Base-by-base conservation (phyloP, 352 stramenopile species). In the Phytophthora citricola region DNA sequence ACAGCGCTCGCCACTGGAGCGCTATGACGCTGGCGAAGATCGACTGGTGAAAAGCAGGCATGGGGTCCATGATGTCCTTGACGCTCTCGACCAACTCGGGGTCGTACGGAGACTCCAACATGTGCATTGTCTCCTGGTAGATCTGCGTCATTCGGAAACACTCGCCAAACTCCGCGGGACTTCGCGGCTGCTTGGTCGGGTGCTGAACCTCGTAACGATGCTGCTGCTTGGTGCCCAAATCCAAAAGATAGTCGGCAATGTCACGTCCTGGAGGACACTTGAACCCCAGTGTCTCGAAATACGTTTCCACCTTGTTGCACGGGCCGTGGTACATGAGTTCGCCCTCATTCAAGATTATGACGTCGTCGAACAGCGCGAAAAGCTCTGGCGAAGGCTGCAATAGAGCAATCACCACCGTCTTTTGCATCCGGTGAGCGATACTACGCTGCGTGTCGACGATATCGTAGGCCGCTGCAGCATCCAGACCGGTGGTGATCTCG, bases 401-500 rank as follows among this genome's bases (percentile, higher is more conserved):
- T 26, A 63, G 22, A 3, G 55, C 55, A n/a, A 63, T 63, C 9
- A 56, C 44, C 4, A 63, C 55, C 32, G 55, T 63, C 55, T 63
- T 63, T n/a, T 56, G 55, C 31, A 63, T 44, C 39, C 55, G 44
- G 10, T 63, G 55, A 12, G 32, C 55, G 5, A 63, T 24, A n/a
- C 55, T 63, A 24, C 55, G 55, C 11, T 63, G 55, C 3, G 55
- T 63, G 26, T 48, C 46, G 44, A 63, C 46, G 17, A 63, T 63
- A 29, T 63, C 55, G 24, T 56, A 63, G 15, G 44, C 46, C 4
- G 55, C 55, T 10, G 55, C 55, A 24, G 41, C 46, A 32, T 63
- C 55, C 3, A 63, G 32, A 22, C 55, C 94, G 20, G 66, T 93
- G 96, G 36, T 97, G 80, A 58, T 58, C 24, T 58, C 51, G 38